These are phyloP conservation scores for Colletotrichum sp. DNA, from an alignment of 2,329 filamentous ascomycete species.

Conservation along the genomic window DNA sequence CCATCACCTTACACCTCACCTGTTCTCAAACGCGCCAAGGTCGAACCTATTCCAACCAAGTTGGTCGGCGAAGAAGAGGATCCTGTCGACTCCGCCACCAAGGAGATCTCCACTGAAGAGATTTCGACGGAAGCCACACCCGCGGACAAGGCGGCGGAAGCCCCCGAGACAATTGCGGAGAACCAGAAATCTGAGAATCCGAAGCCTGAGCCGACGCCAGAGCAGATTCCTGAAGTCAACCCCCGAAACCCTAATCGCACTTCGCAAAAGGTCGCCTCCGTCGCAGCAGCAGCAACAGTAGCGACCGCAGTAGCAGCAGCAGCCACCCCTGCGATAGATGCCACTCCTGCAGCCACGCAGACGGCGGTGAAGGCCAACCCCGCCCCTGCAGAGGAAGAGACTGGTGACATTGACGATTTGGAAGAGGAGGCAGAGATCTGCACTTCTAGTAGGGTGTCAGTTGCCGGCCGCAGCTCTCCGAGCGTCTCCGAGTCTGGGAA, in stretches of 20 bases:
- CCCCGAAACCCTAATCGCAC: conserved; percentile 19
- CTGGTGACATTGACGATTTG: conserved; percentile 54
- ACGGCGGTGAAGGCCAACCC: not conserved
- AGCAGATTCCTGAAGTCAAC: conserved; percentile 6
- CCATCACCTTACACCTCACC: conserved; percentile 28
- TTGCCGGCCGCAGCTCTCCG: conserved; percentile 56
- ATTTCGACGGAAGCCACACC: not conserved
- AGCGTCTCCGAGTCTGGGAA: conserved; percentile 51
- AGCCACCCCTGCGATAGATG: not conserved
- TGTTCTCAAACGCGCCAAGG: conserved; percentile 12
- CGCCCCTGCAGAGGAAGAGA: conserved; percentile 41
- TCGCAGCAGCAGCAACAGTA: not conserved
- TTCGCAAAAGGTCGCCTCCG: not conserved
- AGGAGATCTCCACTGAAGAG: conserved; percentile 14
- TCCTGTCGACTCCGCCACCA: not conserved
- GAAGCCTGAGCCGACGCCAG: not conserved
- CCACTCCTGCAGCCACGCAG: not conserved
- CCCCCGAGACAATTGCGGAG: not conserved
- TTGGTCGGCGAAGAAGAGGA: not conserved
- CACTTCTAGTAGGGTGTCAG: conserved; percentile 61
- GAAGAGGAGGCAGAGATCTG: conserved; percentile 60
- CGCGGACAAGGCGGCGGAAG: not conserved
- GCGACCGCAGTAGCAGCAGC: not conserved
- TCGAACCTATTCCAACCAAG: not conserved
- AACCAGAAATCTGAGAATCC: not conserved